Evolutionary conservation across 1,284 basidiomycete species (phyloP).

Genomic region (Moniliella sp.): DNA sequence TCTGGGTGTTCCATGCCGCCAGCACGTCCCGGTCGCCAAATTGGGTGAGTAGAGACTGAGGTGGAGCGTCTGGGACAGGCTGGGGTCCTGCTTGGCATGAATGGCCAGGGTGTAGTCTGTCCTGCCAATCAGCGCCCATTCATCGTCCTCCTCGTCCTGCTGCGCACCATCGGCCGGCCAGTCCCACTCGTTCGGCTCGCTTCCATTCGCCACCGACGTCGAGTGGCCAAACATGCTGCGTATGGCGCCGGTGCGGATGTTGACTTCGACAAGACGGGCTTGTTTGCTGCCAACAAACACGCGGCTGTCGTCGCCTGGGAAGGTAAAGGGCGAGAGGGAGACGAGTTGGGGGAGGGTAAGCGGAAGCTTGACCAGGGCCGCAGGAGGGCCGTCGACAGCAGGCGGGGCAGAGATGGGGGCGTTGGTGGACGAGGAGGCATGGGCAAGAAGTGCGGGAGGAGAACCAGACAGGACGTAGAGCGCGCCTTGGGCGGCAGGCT

Average conservation of each 20-base stretch:
- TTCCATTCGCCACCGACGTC: no score
- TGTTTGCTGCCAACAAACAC: constrained; percentile 68
- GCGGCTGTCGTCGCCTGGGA: constrained; percentile 48
- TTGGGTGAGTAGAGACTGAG: constrained; percentile 28
- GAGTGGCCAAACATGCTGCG: constrained; percentile 48
- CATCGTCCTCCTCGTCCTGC: no score
- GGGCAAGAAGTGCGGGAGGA: no score
- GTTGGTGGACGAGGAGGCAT: no score
- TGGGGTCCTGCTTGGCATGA: constrained; percentile 16
- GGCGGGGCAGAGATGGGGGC: no score
- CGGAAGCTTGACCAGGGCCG: constrained; percentile 54
- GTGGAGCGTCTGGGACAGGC: constrained; percentile 20
- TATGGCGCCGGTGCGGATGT: constrained; percentile 58
- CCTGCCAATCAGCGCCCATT: neutral
- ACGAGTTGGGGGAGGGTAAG: constrained; percentile 67
- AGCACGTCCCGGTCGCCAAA: constrained; percentile 21
- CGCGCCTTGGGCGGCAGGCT: no score
- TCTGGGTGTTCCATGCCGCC: constrained; percentile 13
- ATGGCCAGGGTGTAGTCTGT: constrained; percentile 29
- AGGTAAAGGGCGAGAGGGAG: constrained; percentile 61
- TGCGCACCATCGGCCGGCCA: no score
- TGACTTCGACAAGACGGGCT: constrained; percentile 55
- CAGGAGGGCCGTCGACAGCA: no score
- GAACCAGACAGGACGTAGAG: no score
- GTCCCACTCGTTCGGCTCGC: no score